Percentiles rank a stretch among this genome's conserved stretches.
Evolutionary conservation across 176 grass and related monocot genomes (phyloP).

Genomic region (Triticum timopheevii): DNA sequence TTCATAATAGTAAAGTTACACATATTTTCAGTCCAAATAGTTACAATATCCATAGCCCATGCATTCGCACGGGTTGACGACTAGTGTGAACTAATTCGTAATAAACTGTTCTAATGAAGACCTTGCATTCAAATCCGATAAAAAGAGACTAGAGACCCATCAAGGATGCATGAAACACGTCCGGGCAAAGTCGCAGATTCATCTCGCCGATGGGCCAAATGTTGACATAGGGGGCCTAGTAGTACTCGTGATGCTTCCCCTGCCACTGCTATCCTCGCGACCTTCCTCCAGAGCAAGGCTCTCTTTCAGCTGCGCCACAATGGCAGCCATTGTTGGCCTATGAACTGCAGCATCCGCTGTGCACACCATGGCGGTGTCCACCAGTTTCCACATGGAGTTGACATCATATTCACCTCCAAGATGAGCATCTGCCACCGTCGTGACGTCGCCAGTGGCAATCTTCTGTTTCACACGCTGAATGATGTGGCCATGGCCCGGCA

Average conservation of each 20-base stretch:
- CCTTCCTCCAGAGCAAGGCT: neutral
- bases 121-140: too few relatives aligned
- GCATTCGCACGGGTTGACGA: too few relatives aligned
- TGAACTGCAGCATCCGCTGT: neutral
- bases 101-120: neutral
- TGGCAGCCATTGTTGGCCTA: neutral
- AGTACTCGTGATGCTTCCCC: neutral
- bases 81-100: too few relatives aligned
- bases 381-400: neutral
- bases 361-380: neutral
- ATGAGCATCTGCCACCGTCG: neutral
- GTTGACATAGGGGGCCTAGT: neutral
- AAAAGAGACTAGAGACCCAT: neutral
- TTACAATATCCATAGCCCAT: too few relatives aligned
- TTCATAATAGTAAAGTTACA: too few relatives aligned
- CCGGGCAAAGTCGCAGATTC: neutral
- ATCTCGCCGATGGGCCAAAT: neutral
- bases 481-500: neutral
- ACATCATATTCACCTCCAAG: neutral
- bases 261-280: neutral
- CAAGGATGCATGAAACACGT: neutral
- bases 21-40: too few relatives aligned
- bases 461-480: neutral
- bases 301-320: neutral
- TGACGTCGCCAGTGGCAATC: neutral